Evolutionary conservation across 2,329 filamentous ascomycete genomes (phyloP), one percentile per base, ranked within the genome.

Genomic region (Mollisiaceae sp.): DNA sequence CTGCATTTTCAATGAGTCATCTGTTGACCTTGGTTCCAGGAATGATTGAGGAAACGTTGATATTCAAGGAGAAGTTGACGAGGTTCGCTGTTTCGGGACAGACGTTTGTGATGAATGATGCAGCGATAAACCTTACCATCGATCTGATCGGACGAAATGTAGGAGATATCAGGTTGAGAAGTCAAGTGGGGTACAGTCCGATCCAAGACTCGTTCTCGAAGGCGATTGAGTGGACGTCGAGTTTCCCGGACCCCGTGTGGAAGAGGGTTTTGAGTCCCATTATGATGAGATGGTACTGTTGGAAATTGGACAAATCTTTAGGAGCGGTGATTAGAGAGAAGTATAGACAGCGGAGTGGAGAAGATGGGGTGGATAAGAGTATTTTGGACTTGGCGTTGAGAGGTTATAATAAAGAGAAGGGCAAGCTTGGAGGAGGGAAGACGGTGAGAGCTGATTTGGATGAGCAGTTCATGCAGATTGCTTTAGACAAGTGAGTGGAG

Each of bases 1-100:
- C 67, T 4, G 67, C 64, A 0, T 70, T 70, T 47, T 63, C 63
- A 0, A 55, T 63, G 27, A 20, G 65, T 12, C 59, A 69, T 63
- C 22, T 70, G 0, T 32, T 67, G n/a, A 66, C 61, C 9, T 24
- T 69, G 5, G 57, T 67, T 5, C 65, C 62, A 2, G 63, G 65
- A 2, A 66, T 70, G 67, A 47, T 70, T 5, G 65, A 69, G 54
- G 69, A 70, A 39, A 60, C 59, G 22, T 43, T 70, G 4, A 60
- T 71, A 35, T 71, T 71, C 54, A 63, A 66, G 47, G 65, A 71
- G 52, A 70, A 65, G 35, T 24, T 71, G 18, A 67, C 65, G 27
- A 60, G 24, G 12, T 50, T 62, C 39, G 67, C 65, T 50, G 64
- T 60, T 9, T 62, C 59, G 2, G 65, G 65, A 18, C 57, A 67